phyloP scores from a whole-genome alignment of 2,329 filamentous ascomycete genomes.

The Xylaria sp. region DNA sequence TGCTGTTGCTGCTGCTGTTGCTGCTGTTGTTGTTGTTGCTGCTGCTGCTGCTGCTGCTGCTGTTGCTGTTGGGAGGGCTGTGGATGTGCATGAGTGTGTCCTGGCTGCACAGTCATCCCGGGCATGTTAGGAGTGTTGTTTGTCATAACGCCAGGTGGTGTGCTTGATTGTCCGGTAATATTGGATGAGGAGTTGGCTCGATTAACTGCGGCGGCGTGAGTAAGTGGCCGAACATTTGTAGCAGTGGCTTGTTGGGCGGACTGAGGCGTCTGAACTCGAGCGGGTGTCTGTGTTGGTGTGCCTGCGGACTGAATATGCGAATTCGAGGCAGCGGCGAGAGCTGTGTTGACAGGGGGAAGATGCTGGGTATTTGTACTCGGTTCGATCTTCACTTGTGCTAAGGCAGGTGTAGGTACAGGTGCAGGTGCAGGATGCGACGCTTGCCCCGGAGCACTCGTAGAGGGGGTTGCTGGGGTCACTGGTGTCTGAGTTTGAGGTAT shows the following conservation, averaged over 20 bases:
- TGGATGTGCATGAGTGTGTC: slow-evolving; percentile 56
- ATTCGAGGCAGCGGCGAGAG: slow-evolving; percentile 46
- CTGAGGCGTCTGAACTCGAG: slow-evolving; percentile 58
- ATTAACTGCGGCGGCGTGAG: slow-evolving; percentile 40
- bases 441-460: slow-evolving; percentile 35
- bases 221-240: slow-evolving; percentile 35
- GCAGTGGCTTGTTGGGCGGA: slow-evolving; percentile 33
- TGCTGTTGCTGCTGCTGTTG: slow-evolving; percentile 24
- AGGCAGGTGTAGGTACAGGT: slow-evolving; percentile 31
- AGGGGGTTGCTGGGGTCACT: slow-evolving; percentile 33
- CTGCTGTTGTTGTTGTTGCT: slow-evolving; percentile 25
- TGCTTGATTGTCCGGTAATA: slow-evolving; percentile 34
- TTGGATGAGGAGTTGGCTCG: slow-evolving; percentile 42
- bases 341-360: slow-evolving; percentile 56
- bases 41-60: slow-evolving; percentile 32
- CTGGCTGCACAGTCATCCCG: slow-evolving; percentile 42
- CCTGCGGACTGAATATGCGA: slow-evolving; percentile 49
- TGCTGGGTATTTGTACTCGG: slow-evolving; percentile 41
- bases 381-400: slow-evolving; percentile 47
- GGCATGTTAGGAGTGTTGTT: slow-evolving; percentile 36
- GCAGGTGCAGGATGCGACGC: slow-evolving; percentile 30
- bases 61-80: slow-evolving; percentile 42
- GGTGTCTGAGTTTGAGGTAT: slow-evolving; percentile 31
- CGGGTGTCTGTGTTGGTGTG: slow-evolving; percentile 55
- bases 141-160: slow-evolving; percentile 33